Evolutionary conservation across 345 rosid species (phyloP).

Genomic region (Syzygium aqueum): DNA sequence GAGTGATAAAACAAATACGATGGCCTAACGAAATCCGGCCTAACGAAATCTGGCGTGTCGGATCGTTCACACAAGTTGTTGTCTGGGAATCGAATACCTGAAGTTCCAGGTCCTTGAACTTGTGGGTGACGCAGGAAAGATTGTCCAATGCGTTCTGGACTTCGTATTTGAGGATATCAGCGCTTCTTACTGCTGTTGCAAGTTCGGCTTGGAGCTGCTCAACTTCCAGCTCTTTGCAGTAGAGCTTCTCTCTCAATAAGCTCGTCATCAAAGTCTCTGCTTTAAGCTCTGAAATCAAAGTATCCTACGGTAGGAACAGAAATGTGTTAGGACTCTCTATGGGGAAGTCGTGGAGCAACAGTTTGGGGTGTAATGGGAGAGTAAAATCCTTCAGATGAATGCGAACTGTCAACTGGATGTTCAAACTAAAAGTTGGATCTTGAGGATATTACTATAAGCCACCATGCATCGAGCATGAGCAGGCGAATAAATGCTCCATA

Average conservation of each 20-base stretch:
- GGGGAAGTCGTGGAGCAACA: not conserved
- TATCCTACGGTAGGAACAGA: conserved; percentile 34
- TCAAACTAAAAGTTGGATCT: not conserved
- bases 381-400: not conserved
- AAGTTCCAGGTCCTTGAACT: conserved; percentile 68
- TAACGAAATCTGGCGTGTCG: not conserved
- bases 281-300: conserved; percentile 49
- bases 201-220: conserved; percentile 84
- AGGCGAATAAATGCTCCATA: not conserved
- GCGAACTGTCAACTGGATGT: not conserved
- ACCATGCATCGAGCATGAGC: not conserved
- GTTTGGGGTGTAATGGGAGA: not conserved
- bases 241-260: conserved; percentile 76
- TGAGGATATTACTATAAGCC: not conserved
- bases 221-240: conserved; percentile 72
- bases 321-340: not conserved
- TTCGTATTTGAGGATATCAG: conserved; percentile 66
- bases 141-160: conserved; percentile 60
- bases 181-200: conserved; percentile 75
- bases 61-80: not conserved
- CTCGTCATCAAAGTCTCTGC: conserved; percentile 65
- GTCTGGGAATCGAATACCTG: conserved; percentile 35
- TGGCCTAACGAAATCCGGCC: not conserved
- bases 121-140: conserved; percentile 56
- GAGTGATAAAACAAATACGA: not conserved